Evolutionary conservation across 331 rosid species (phyloP), one percentile per base, ranked within the genome.

Genomic region (Quercus lobata): DNA sequence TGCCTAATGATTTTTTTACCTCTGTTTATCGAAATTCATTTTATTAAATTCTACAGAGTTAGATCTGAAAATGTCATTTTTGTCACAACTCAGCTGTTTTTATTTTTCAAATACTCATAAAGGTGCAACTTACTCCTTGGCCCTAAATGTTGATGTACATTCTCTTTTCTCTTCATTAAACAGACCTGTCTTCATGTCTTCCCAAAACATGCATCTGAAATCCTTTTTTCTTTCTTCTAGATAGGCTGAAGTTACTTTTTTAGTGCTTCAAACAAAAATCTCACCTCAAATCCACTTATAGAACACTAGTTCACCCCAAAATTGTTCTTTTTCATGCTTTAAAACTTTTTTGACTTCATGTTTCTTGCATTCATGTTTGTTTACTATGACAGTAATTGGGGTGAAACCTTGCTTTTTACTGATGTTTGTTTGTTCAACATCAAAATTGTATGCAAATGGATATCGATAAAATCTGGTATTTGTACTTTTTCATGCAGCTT

Each of bases 401-500:
- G 46, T 19, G 12, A 21, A 49, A 69, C 49, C 52, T 35, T 19
- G 18, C n/a, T 37, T 19, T 63, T 25, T 18, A 4, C 1, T 53
- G 16, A 65, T 14, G 32, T 71, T 60, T 69, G 3, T 22, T 32
- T 55, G 53, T 75, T 60, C 37, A 29, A 19, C 57, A 70, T 70
- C 80, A 41, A 32, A 72, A 73, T 69, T 60, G 54, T 77, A 57
- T 73, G 24, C 65, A 69, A 83, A 70, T 80, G 70, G 57, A 83
- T 74, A 54, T 57, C 72, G 32, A 61, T 68, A 27, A 76, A 76
- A 72, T 56, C 74, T 58, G 52, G 72, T 70, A 32, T 87, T 22
- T 69, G 22, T 60, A 76, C 78, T 77, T 89, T 65, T 76, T 86
- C 84, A 54, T 92, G 91, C 88, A 96, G 99, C 97, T 96, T 81